These are phyloP conservation scores for Tolypocladium ovalisporum DNA, from an alignment of 2,329 filamentous ascomycete species.

Conservation along the genomic window DNA sequence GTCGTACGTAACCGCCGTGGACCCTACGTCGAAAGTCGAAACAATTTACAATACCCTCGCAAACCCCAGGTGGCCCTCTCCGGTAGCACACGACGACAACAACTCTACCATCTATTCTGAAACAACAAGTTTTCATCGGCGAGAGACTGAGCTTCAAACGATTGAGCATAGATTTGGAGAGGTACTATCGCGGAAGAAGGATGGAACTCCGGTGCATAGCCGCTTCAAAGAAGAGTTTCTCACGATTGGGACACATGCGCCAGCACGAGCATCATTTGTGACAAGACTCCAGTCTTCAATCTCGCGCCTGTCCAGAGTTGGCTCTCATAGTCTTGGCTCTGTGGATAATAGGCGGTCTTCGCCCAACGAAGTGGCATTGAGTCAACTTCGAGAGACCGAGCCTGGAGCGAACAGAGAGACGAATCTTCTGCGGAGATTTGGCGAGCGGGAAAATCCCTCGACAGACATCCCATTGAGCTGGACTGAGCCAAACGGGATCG, in stretches of 20 bases:
- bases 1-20: constrained; percentile 14
- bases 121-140: constrained; percentile 24
- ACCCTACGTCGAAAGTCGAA: constrained; percentile 3
- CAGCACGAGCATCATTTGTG: constrained; percentile 18
- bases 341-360: neutral
- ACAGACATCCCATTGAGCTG: neutral
- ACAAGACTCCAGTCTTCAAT: constrained; percentile 23
- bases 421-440: too few relatives aligned
- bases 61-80: neutral
- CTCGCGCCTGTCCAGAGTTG: constrained; percentile 16
- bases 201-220: constrained; percentile 18
- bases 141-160: constrained; percentile 25
- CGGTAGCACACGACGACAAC: neutral
- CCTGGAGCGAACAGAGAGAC: too few relatives aligned
- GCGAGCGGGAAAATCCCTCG: neutral
- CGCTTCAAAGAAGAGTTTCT: constrained; percentile 30
- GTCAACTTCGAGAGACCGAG: neutral
- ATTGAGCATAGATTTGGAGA: constrained; percentile 30
- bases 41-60: neutral
- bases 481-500: neutral
- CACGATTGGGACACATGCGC: constrained; percentile 1
- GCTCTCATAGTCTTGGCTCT: constrained; percentile 3
- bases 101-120: constrained; percentile 18
- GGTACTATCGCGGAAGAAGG: constrained; percentile 18
- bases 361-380: neutral